Evolutionary conservation across 176 grass and related monocot species (phyloP), one percentile per base, ranked within the genome.

Genomic region (Eleusine indica): DNA sequence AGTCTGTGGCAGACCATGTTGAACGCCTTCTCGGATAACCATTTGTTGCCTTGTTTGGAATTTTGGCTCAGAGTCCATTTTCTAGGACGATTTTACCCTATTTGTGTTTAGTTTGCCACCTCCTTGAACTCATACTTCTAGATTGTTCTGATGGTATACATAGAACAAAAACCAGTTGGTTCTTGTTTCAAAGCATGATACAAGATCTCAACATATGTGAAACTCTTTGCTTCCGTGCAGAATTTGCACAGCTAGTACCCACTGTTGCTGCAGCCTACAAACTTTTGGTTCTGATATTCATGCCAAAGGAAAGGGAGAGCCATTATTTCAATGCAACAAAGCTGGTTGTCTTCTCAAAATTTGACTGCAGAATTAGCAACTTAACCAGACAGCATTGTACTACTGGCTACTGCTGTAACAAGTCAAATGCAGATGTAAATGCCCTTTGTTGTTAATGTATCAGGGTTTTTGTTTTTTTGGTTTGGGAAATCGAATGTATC

Each of bases 1-100:
- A 80, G 66, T 90, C 80, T 43, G 93, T 93, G 73, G 93, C 80
- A 32, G 76, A 76, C 53, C 87, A 87, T 85, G 91, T 98, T 46
- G 86, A 84, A 76, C 77, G 56, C 39, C 66, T 93, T 62, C 93
- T 95, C 2, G 87, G 96, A 61, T 90, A 78, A 38, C 32, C 4
- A 74, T 64, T 71, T 56, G 44, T 8, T 42, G 37, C 32, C 43
- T 69, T 29, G 10, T 40, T 74, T 76, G 78, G 7, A 3, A 69
- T 28, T 53, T 80, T 80, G 46, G 5, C 18, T 69, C 12, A 25
- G 10, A 68, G 3, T 39, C 37, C 5, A 66, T 11, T 40, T 54
- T 69, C 12, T 52, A 65, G 77, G 43, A 47, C n/a, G 43, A 19
- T 38, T 49, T 37, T 48, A 22, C 35, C 9, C 18, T 12, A 0